A percentile compares a stretch with the other conserved stretches of the same genome.
phyloP scores from a whole-genome alignment of 1,284 basidiomycete genomes.

The Ganoderma meredithae region DNA sequence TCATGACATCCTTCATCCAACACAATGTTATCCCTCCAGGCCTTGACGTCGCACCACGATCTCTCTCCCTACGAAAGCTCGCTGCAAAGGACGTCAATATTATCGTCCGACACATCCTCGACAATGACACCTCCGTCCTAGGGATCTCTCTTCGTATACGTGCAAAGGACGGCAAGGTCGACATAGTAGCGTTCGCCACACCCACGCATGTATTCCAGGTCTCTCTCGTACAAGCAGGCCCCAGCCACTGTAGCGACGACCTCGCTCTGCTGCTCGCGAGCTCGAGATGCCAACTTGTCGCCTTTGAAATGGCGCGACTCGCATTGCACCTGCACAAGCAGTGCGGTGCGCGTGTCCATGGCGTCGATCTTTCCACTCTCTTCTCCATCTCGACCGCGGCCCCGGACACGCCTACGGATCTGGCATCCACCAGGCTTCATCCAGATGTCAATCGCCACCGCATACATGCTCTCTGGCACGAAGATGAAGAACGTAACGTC shows the following conservation, averaged over 20 bases:
- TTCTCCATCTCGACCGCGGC: constrained; percentile 4
- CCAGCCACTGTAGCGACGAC: not conserved
- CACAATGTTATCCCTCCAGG: not conserved
- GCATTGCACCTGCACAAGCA: constrained; percentile 24
- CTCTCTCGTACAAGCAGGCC: not conserved
- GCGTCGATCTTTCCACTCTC: constrained; percentile 23
- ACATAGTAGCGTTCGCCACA: constrained; percentile 22
- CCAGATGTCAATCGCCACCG: constrained; percentile 5
- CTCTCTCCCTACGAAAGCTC: not conserved
- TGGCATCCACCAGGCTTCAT: constrained; percentile 14
- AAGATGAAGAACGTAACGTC: constrained; percentile 14
- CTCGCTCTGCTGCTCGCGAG: constrained; percentile 8
- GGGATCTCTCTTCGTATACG: constrained; percentile 19
- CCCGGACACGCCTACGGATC: constrained; percentile 17
- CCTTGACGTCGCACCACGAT: not conserved
- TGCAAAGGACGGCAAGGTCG: constrained; percentile 13
- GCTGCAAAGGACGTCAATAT: not conserved
- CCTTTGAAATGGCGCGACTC: constrained; percentile 26
- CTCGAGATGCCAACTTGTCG: constrained; percentile 11
- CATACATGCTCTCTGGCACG: constrained; percentile 20
- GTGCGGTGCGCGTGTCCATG: constrained; percentile 14
- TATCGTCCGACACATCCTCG: constrained; percentile 7
- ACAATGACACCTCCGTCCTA: constrained; percentile 9
- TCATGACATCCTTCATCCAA: not conserved
- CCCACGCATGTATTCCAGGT: constrained; percentile 20